Percentiles rank a stretch among this genome's conserved stretches.
phyloP scores from a whole-genome alignment of 1,139 yeast species.

The Sporopachydermia cereana region DNA sequence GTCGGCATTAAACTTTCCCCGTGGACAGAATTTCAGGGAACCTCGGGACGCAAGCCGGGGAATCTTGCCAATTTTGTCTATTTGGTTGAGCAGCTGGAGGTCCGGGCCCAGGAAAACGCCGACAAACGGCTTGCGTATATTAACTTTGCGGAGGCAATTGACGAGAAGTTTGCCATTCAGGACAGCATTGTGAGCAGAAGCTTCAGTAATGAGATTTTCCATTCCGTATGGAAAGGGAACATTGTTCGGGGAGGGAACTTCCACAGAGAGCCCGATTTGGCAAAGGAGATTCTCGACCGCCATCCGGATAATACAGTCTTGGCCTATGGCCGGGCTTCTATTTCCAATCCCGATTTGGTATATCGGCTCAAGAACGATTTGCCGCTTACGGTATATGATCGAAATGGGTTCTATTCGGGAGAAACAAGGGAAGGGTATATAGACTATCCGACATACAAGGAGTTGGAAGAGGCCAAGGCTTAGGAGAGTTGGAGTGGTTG shows the following conservation, averaged over 20 bases:
- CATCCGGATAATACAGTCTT: slow-evolving; percentile 25
- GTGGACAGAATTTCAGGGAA: slow-evolving; percentile 33
- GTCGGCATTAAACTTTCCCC: slow-evolving; percentile 56
- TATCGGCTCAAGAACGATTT: slow-evolving; percentile 29
- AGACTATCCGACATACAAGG: slow-evolving; percentile 11
- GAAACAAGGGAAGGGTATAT: slow-evolving; percentile 12
- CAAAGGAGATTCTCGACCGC: slow-evolving; percentile 12
- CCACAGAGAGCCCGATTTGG: slow-evolving; percentile 13
- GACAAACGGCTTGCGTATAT: not conserved
- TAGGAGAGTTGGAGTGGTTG: not conserved
- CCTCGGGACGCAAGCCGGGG: slow-evolving; percentile 17
- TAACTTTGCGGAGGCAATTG: slow-evolving; percentile 8
- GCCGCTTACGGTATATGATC: slow-evolving; percentile 27
- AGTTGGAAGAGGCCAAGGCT: not conserved
- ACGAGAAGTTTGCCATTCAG: slow-evolving; percentile 12
- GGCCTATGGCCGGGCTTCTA: slow-evolving; percentile 35
- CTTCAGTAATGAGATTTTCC: slow-evolving; percentile 16
- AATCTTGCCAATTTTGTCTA: slow-evolving; percentile 18
- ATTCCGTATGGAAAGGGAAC: slow-evolving; percentile 23
- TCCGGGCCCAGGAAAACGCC: slow-evolving; percentile 10
- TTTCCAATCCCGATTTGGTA: slow-evolving; percentile 44
- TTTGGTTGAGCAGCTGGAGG: slow-evolving; percentile 20
- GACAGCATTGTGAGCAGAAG: not conserved
- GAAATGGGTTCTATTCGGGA: slow-evolving; percentile 26
- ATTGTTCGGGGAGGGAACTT: slow-evolving; percentile 22